phyloP scores from a whole-genome alignment of 768 basidiomycete genomes.

The Termitomyces sp. region DNA sequence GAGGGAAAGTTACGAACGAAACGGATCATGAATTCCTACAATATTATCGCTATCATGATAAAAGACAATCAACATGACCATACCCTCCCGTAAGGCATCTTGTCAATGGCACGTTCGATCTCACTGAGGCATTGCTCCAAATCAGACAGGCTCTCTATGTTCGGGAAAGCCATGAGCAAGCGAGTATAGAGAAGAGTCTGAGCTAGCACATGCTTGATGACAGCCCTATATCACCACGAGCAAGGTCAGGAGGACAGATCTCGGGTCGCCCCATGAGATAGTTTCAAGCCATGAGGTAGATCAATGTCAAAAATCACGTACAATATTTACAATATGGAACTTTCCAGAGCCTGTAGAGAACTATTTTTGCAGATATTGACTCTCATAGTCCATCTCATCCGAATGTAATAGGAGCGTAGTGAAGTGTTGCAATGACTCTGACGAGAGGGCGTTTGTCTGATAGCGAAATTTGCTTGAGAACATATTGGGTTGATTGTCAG shows the following conservation, averaged over 20 bases:
- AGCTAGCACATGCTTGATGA: background rate
- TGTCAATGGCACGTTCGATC: background rate
- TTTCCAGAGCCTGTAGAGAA: too few species aligned
- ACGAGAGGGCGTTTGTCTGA: background rate
- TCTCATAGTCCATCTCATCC: background rate
- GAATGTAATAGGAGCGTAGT: background rate
- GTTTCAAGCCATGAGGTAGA: background rate
- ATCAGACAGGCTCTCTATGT: background rate
- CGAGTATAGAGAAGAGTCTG: background rate
- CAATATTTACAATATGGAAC: background rate
- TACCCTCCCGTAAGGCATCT: slow-evolving; percentile 11
- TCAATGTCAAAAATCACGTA: background rate
- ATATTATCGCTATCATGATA: background rate
- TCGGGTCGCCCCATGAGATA: background rate
- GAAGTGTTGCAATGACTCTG: background rate
- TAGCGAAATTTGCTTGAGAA: background rate
- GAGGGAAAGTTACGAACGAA: background rate
- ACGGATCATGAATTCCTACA: background rate
- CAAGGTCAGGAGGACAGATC: background rate
- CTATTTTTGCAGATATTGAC: background rate
- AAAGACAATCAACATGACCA: background rate
- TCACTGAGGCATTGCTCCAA: background rate
- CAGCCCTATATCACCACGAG: background rate
- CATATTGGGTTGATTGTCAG: background rate
- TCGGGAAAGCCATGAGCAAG: background rate